Conservation (phyloP, 148 eudicot species). For the Silene latifolia region DNA sequence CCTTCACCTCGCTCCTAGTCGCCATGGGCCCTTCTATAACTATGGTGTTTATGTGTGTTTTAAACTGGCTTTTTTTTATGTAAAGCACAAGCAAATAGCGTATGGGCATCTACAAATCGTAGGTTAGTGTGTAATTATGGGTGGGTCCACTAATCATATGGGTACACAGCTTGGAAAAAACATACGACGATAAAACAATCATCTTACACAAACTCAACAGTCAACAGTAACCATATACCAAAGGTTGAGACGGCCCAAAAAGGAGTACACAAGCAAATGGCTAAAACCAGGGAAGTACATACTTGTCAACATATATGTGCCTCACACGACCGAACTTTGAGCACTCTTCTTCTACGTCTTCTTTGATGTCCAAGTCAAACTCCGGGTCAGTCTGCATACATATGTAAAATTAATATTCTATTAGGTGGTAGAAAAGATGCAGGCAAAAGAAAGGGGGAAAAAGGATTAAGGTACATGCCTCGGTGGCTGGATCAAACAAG, state of each 20-base stretch:
- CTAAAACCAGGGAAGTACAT: constrained; percentile 22
- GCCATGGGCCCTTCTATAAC: background rate
- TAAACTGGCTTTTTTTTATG: background rate
- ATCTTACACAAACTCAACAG: background rate
- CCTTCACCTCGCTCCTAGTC: no score
- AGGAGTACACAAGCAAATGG: background rate
- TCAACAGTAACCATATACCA: background rate
- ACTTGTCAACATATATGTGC: constrained; percentile 80
- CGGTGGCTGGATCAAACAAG: constrained; percentile 90
- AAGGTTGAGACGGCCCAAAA: background rate
- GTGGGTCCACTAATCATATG: background rate
- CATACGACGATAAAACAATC: no score
- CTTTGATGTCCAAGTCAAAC: constrained; percentile 81
- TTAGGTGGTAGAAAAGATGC: background rate
- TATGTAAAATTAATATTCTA: constrained; percentile 10
- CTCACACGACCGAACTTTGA: constrained; percentile 70
- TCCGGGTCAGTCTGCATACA: constrained; percentile 73
- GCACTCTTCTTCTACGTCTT: constrained; percentile 80
- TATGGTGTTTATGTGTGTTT: background rate
- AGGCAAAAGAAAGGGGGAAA: background rate
- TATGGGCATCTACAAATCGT: background rate
- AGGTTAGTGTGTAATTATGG: background rate
- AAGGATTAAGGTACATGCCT: constrained; percentile 43
- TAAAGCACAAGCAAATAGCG: background rate
- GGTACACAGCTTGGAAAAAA: background rate